These are phyloP conservation scores for Pyronema domesticum DNA, from an alignment of 495 filamentous ascomycete genomes.

Conservation along the genomic window DNA sequence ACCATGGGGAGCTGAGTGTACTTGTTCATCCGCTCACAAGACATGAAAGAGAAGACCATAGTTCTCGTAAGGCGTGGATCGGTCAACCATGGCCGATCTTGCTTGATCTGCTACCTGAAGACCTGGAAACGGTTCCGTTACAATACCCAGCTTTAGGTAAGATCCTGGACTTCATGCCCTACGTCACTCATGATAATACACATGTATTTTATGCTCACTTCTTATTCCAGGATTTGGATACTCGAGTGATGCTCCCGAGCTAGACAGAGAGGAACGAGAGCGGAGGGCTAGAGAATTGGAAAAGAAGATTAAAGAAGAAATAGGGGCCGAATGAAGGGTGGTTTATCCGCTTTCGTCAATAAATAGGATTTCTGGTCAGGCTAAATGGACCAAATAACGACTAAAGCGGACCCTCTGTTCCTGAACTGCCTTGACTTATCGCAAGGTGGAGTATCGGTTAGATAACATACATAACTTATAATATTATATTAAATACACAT, in stretches of 20 bases:
- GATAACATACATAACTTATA: too few relatives aligned
- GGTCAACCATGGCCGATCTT: constrained; percentile 1
- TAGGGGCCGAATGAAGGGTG: neutral
- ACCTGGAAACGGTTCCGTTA: neutral
- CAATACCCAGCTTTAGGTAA: neutral
- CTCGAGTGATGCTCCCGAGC: neutral
- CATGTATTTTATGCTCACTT: neutral
- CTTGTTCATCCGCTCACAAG: neutral
- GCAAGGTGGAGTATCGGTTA: too few relatives aligned
- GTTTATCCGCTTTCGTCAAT: too few relatives aligned
- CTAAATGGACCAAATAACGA: too few relatives aligned
- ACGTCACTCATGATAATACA: too few relatives aligned
- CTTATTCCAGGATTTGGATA: neutral
- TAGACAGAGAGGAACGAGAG: neutral
- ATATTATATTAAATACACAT: too few relatives aligned
- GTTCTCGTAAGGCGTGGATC: neutral
- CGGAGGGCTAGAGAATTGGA: neutral
- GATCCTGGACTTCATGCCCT: neutral
- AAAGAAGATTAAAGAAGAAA: neutral
- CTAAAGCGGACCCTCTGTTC: too few relatives aligned
- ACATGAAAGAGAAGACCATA: neutral
- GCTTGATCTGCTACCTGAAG: neutral
- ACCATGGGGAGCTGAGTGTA: neutral
- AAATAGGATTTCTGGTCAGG: too few relatives aligned
- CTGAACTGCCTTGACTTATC: too few relatives aligned